Base-by-base conservation (phyloP, 2,329 filamentous ascomycete species). In the Beauveria brongniartii region DNA sequence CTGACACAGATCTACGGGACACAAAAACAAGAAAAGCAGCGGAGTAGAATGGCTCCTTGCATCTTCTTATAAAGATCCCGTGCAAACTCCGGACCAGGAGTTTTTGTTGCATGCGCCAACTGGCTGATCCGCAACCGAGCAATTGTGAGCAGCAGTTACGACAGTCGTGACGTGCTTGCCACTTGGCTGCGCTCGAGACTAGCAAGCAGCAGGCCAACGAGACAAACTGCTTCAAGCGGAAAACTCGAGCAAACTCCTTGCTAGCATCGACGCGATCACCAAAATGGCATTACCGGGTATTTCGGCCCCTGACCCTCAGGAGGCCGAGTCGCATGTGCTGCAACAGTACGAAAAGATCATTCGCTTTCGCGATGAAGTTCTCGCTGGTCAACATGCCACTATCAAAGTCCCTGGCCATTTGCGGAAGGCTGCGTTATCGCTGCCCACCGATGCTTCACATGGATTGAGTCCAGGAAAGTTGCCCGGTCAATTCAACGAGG, bases 341-440 rank as follows among this genome's bases (percentile, higher is more conserved):
- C 74, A 79, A 57, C 85, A 92, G 74, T 94, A 91, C 78, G 83
- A 88, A 70, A 91, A 88, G 76, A 89, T 97, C 69, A 73, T 96
- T 70, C 84, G 81, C 67, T 86, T 97, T 74, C 88, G 87, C 74
- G 89, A 96, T 78, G 81, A 86, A 67, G 83, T 97, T 67, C 80
- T 94, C 71, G 84, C 90, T 72, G 92, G 92, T 70, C 85, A 82
- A 67, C 88, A 92, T 69, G 81, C 84, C 55, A 80, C 77, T 67
- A 81, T 88, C 74, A 86, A 84, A 71, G 71, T 80, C 40, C 79
- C 81, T 63, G 52, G 64, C 40, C 63, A 66, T 10, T 9, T 61
- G 58, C 48, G 44, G 43, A 24, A 55, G 37, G 40, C 41, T 20
- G 58, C 50, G 16, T 14, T 53, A 43, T 61, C 51, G 10, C 34